These are phyloP conservation scores for Collybia sordida DNA, from an alignment of 768 basidiomycete genomes.

Conservation along the genomic window DNA sequence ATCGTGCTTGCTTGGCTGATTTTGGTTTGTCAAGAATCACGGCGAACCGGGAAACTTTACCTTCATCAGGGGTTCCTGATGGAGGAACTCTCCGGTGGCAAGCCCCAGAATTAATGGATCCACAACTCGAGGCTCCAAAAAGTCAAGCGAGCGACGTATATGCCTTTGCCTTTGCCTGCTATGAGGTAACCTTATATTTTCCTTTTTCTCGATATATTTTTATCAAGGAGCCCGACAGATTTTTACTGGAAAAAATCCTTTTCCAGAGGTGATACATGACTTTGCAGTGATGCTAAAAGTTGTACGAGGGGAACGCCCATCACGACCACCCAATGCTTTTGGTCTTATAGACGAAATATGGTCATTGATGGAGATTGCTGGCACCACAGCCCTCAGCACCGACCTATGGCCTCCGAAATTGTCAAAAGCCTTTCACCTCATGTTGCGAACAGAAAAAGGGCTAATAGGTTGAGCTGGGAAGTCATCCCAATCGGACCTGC, in stretches of 20 bases:
- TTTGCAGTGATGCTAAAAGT: slow-evolving; percentile 14
- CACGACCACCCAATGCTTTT: slow-evolving; percentile 9
- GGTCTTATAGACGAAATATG: slow-evolving; percentile 19
- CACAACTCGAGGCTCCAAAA: slow-evolving; percentile 11
- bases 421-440: background rate
- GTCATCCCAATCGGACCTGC: too few species aligned
- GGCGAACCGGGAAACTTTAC: slow-evolving; percentile 14
- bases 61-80: slow-evolving; percentile 12
- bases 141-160: slow-evolving; percentile 13
- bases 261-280: slow-evolving; percentile 14
- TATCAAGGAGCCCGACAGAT: slow-evolving; percentile 10
- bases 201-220: background rate
- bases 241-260: slow-evolving; percentile 21
- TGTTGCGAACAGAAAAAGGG: too few species aligned
- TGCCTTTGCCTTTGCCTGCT: slow-evolving; percentile 16
- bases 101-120: slow-evolving; percentile 34
- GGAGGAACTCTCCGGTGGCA: slow-evolving; percentile 33
- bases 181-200: slow-evolving; percentile 10
- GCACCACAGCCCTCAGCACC: slow-evolving; percentile 12
- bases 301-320: slow-evolving; percentile 14
- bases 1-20: slow-evolving; percentile 47
- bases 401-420: slow-evolving; percentile 7
- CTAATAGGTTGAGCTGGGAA: too few species aligned
- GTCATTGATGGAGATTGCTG: slow-evolving; percentile 24
- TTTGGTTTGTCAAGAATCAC: slow-evolving; percentile 41